Base-by-base conservation (phyloP, 2,329 filamentous ascomycete genomes). In the Pseudogymnoascus sp. region DNA sequence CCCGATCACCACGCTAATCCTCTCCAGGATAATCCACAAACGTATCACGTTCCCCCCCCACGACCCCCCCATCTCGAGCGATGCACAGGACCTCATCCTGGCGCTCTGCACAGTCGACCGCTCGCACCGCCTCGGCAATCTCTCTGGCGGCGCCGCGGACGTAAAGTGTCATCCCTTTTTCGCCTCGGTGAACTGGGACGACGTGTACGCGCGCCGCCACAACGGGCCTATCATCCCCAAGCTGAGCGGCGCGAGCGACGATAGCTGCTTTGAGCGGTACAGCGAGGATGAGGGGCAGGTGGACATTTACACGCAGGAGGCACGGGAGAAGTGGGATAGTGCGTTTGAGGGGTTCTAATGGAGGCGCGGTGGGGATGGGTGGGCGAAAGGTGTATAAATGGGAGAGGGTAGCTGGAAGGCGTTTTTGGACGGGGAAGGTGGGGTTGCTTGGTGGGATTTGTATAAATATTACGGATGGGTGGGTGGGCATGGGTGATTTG, bases 121-220 rank as follows among this genome's bases (percentile, higher is more conserved):
- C 38, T 90, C 88, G 5, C 86, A 87, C 69, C 84, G 90, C 24
- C 80, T 95, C 6, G 90, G 90, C 63, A 93, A 93, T 75, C 87
- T 93, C 68, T 85, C 84, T 66, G 90, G 90, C 63, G 89, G 90
- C 63, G 88, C 89, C 12, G 78, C 78, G 60, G 81, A 84, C 63
- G 89, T 95, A 62, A 93, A 92, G 73, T 76, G 80, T 14, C 90
- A 95, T 71, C 82, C 88, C 1, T 95, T 91, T 79, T 95, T 95
- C 75, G 77, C 78, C 59, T 82, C 82, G 63, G 82, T 91, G 65
- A 82, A 90, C 74, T 95, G 90, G 90, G 84, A 91, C 61, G 87
- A 86, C 59, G 75, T 93, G 24, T 84, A 87, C 69, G 78, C 84
- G 64, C 84, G 87, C 61, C 83, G 84, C 66, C 78, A 84, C 60